Evolutionary conservation across 2,329 filamentous ascomycete species (phyloP).

Genomic region (Metarhizium humberi): DNA sequence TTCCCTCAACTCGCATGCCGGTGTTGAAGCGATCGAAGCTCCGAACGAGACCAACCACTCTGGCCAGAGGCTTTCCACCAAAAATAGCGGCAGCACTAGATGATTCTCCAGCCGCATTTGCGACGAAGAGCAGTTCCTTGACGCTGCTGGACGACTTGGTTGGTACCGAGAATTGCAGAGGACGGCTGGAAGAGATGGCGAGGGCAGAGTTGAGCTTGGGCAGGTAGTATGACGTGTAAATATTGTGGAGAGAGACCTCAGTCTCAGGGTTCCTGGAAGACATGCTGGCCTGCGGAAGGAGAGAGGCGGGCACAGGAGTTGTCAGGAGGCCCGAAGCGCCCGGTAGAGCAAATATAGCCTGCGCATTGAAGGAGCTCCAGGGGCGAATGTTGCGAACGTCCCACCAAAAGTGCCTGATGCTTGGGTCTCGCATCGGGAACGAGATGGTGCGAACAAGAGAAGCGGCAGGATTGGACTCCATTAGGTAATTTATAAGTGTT

Average conservation of each 20-base stretch:
- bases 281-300: conserved; percentile 50
- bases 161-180: conserved; percentile 43
- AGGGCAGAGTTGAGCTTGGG: conserved; percentile 82
- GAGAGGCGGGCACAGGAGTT: conserved; percentile 52
- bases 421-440: conserved; percentile 55
- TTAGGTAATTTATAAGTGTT: conserved; percentile 70
- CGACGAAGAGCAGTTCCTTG: conserved; percentile 54
- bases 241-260: conserved; percentile 63
- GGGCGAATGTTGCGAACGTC: conserved; percentile 79
- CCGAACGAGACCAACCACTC: conserved; percentile 78
- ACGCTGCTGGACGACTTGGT: conserved; percentile 22
- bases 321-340: conserved; percentile 64
- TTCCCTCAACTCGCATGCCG: conserved; percentile 78
- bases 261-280: conserved; percentile 65
- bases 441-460: conserved; percentile 73
- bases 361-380: conserved; percentile 72
- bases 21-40: conserved; percentile 93
- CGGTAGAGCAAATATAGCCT: conserved; percentile 62
- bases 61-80: conserved; percentile 38
- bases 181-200: conserved; percentile 60
- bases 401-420: conserved; percentile 88
- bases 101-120: conserved; percentile 48
- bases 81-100: conserved; percentile 45
- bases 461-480: conserved; percentile 69
- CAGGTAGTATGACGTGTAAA: conserved; percentile 71